Conservation (phyloP, 2,329 filamentous ascomycete genomes). For the Tolypocladium tundrense region DNA sequence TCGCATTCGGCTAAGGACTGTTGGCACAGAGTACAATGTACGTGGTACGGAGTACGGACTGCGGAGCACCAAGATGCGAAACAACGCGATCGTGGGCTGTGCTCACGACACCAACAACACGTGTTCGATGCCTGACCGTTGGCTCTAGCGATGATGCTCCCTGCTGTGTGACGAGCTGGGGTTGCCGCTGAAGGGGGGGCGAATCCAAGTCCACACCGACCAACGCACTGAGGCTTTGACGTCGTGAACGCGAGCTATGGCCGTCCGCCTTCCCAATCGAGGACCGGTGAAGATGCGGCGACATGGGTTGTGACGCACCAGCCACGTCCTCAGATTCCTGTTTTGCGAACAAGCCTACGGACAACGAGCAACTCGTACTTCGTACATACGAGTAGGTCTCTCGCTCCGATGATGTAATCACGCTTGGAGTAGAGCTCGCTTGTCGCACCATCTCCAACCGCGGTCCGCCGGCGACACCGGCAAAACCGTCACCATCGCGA, state of each 20-base stretch:
- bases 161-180: not conserved
- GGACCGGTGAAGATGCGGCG: constrained; percentile 19
- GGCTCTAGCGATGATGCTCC: not conserved
- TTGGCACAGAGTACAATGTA: not conserved
- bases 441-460: not conserved
- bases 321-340: not conserved
- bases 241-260: constrained; percentile 1
- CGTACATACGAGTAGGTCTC: not conserved
- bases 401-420: not conserved
- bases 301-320: constrained; percentile 6
- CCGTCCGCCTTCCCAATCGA: constrained; percentile 17
- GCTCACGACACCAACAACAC: not conserved
- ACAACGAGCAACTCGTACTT: too few species aligned
- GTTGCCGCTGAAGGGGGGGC: not conserved
- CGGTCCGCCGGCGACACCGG: constrained; percentile 8
- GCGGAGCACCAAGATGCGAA: not conserved
- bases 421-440: not conserved
- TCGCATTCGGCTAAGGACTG: not conserved
- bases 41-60: not conserved
- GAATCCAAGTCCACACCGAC: not conserved
- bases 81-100: not conserved
- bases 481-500: not conserved
- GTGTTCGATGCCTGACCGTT: not conserved
- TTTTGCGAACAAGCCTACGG: not conserved
- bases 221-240: not conserved